Conservation (phyloP, 1,284 basidiomycete genomes). For the Neonothopanus nambi region DNA sequence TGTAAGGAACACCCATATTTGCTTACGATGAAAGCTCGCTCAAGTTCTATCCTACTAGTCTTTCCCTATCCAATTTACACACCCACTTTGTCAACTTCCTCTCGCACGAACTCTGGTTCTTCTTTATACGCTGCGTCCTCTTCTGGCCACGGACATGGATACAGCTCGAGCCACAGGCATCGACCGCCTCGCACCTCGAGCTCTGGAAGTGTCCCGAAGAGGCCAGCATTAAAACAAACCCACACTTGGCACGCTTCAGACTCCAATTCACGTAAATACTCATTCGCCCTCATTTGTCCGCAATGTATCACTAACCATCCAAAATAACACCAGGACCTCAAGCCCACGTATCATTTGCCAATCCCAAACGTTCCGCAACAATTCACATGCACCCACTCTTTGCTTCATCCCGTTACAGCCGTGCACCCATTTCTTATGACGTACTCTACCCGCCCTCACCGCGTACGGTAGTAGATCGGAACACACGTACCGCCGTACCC, state of each 20-base stretch:
- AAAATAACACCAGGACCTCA: constrained; percentile 31
- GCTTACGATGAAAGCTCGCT: background rate
- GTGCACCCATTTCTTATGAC: constrained; percentile 63
- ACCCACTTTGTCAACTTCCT: constrained; percentile 16
- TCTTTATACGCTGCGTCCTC: constrained; percentile 16
- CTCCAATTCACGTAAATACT: constrained; percentile 14
- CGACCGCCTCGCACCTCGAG: constrained; percentile 18
- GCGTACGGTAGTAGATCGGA: constrained; percentile 56
- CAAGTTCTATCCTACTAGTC: constrained; percentile 11
- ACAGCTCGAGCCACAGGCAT: constrained; percentile 10
- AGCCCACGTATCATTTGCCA: constrained; percentile 42
- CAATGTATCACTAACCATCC: background rate
- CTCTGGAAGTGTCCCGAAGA: constrained; percentile 16
- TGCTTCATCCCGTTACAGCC: constrained; percentile 51
- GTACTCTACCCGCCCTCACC: constrained; percentile 57
- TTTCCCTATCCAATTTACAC: constrained; percentile 22
- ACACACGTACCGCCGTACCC: constrained; percentile 55
- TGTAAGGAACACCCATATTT: constrained; percentile 15
- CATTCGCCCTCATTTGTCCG: background rate
- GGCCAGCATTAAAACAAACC: constrained; percentile 22
- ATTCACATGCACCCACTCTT: constrained; percentile 65
- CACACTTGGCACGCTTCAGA: constrained; percentile 21
- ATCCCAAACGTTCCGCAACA: constrained; percentile 36
- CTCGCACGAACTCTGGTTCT: constrained; percentile 19
- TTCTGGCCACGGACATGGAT: constrained; percentile 10